Evolutionary conservation across 2,329 filamentous ascomycete genomes (phyloP).

Genomic region (Alternaria incomplexa): DNA sequence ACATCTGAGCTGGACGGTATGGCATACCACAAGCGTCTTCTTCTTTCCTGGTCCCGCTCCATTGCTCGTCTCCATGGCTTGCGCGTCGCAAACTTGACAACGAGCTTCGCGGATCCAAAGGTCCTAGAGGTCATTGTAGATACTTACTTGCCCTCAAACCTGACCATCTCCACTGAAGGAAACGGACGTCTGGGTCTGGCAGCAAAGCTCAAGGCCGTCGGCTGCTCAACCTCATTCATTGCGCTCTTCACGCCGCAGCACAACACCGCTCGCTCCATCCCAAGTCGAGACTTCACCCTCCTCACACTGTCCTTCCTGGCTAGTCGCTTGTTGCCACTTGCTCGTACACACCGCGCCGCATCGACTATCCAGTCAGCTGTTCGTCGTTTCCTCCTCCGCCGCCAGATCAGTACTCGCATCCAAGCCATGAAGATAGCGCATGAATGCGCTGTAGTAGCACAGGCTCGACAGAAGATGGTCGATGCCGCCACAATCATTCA

Average conservation of each 20-base stretch:
- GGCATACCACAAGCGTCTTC: slow-evolving; percentile 49
- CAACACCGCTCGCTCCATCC: slow-evolving; percentile 48
- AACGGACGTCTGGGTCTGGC: slow-evolving; percentile 30
- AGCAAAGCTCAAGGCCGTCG: slow-evolving; percentile 48
- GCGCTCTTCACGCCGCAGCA: slow-evolving; percentile 49
- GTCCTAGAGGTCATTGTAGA: slow-evolving; percentile 63
- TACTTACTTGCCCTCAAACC: slow-evolving; percentile 55
- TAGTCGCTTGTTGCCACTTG: slow-evolving; percentile 61
- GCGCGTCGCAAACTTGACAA: slow-evolving; percentile 61
- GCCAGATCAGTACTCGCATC: slow-evolving; percentile 42
- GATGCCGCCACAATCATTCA: slow-evolving; percentile 53
- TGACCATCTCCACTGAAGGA: slow-evolving; percentile 3
- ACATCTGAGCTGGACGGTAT: slow-evolving; percentile 35
- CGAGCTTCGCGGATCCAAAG: slow-evolving; percentile 62
- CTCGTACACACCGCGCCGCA: slow-evolving; percentile 58
- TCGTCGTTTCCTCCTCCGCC: slow-evolving; percentile 47
- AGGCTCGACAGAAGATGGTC: slow-evolving; percentile 50
- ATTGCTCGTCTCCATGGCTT: slow-evolving; percentile 57
- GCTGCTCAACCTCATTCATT: slow-evolving; percentile 54
- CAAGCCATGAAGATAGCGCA: slow-evolving; percentile 51
- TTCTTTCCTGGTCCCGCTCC: slow-evolving; percentile 62
- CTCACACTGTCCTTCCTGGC: slow-evolving; percentile 66
- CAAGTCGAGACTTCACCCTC: slow-evolving; percentile 61
- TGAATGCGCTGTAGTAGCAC: slow-evolving; percentile 57
- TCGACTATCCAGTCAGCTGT: slow-evolving; percentile 60